Evolutionary conservation across 2,329 filamentous ascomycete species (phyloP).

Genomic region (Aphanoascus verrucosus): DNA sequence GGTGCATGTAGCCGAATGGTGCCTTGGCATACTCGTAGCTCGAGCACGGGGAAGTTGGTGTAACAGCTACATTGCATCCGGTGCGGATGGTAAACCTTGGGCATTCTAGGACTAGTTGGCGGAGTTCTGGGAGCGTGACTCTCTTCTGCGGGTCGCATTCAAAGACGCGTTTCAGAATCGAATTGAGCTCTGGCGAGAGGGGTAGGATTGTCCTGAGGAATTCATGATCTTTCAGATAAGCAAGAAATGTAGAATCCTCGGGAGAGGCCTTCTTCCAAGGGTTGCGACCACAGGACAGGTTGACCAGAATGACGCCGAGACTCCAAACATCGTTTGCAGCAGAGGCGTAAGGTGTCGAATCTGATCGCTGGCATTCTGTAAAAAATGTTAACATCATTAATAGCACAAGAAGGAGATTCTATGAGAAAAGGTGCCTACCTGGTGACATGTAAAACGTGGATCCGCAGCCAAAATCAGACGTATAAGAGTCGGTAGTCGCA

Average conservation of each 20-base stretch:
- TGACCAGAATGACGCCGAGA: slow-evolving; percentile 94
- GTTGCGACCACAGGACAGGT: slow-evolving; percentile 94
- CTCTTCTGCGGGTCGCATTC: slow-evolving; percentile 71
- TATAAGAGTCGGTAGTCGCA: slow-evolving; percentile 70
- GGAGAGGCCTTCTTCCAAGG: slow-evolving; percentile 94
- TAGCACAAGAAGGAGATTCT: slow-evolving; percentile 5
- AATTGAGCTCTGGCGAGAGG: slow-evolving; percentile 77
- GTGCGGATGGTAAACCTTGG: slow-evolving; percentile 53
- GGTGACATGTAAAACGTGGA: slow-evolving; percentile 99
- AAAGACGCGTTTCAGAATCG: slow-evolving; percentile 79
- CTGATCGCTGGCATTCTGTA: slow-evolving; percentile 77
- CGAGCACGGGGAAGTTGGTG: slow-evolving; percentile 24
- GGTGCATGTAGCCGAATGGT: slow-evolving; percentile 27
- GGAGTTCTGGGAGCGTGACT: slow-evolving; percentile 70
- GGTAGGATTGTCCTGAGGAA: slow-evolving; percentile 91
- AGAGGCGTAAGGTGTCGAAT: slow-evolving; percentile 69
- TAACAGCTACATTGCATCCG: slow-evolving; percentile 4
- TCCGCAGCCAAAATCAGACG: slow-evolving; percentile 92
- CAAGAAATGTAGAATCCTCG: slow-evolving; percentile 90
- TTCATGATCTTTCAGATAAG: slow-evolving; percentile 70
- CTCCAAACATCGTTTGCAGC: slow-evolving; percentile 97
- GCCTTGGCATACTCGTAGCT: slow-evolving; percentile 23
- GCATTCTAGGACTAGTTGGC: slow-evolving; percentile 65
- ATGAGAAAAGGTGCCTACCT: slow-evolving; percentile 50
- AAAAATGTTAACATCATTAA: slow-evolving; percentile 16